Base-by-base conservation (phyloP, 2,329 filamentous ascomycete genomes). In the Knoxdaviesia capensis region DNA sequence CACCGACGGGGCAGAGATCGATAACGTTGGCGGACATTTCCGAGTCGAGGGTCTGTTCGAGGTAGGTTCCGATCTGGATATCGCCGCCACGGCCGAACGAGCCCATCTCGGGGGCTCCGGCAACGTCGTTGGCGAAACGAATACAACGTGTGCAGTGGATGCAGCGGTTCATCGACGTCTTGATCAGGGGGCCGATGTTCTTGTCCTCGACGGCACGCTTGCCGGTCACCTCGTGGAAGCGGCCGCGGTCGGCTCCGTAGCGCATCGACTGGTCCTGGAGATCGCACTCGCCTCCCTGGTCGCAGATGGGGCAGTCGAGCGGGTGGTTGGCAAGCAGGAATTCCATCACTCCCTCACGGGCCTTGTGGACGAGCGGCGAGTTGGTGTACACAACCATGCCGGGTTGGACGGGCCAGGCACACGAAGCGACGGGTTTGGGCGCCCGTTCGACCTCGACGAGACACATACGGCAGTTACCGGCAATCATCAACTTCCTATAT, bases 351-450 rank as follows among this genome's bases (percentile, higher is more conserved):
- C 90, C 90, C 69, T 98, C 90, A 57, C 90, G 78, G 52, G 90
- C 90, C 68, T 98, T 98, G 71, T 98, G 90, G 53, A 85, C 80
- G 49, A 96, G 73, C 37, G 88, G 84, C 44, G 90, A 94, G 64
- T 94, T 85, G 48, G 90, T 98, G 74, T 96, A 94, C 54, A 98
- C 90, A 41, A 94, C 86, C 90, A 98, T 98, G 47, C 90, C 90
- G 43, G 90, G 84, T 62, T 94, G 87, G 51, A 96, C 90, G 41
- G 90, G 90, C 90, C 90, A 98, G 52, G 90, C 90, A 64, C 90
- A 98, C 48, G 90, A 98, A 53, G 90, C 90, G 44, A 96, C 87
- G 46, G 90, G 90, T 66, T 98, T 98, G 45, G 90, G 90, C 46
- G 85, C 83, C 63, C 77, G 77, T 67, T 96, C 90, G 51, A 98